A percentile compares a stretch with the other conserved stretches of the same genome.
Conservation (phyloP, 495 filamentous ascomycete genomes). For the Xylaria cubensis region DNA sequence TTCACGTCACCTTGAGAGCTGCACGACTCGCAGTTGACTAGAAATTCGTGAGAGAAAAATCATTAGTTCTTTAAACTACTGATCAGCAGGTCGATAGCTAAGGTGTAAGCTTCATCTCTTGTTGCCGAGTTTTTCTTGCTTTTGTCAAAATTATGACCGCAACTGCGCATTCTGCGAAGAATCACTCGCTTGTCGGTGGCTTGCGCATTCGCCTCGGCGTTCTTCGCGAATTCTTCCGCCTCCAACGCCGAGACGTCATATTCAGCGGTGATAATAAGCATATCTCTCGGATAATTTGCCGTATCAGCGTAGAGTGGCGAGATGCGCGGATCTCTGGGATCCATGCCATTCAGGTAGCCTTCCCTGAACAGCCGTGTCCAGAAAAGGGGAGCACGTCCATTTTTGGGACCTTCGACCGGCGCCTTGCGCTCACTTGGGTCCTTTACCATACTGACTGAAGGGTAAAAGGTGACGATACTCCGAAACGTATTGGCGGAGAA, state of each 20-base stretch:
- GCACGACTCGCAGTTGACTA: not conserved
- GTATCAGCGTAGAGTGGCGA: slow-evolving; percentile 51
- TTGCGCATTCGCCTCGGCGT: slow-evolving; percentile 28
- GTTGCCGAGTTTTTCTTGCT: not conserved
- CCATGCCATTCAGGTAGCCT: slow-evolving; percentile 39
- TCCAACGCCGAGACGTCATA: slow-evolving; percentile 51
- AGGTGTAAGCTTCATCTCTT: slow-evolving; percentile 5
- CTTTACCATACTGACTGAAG: slow-evolving; percentile 44
- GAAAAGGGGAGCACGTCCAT: slow-evolving; percentile 16
- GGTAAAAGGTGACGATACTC: slow-evolving; percentile 52
- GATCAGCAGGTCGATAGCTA: not conserved
- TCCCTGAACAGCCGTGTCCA: slow-evolving; percentile 32
- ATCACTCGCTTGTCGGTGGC: slow-evolving; percentile 46
- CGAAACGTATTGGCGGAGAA: slow-evolving; percentile 51
- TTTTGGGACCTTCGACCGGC: slow-evolving; percentile 24
- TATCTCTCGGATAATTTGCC: slow-evolving; percentile 47
- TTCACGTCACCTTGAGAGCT: not conserved
- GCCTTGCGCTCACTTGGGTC: slow-evolving; percentile 34
- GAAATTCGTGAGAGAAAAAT: not conserved
- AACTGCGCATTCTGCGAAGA: slow-evolving; percentile 47
- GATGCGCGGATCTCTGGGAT: slow-evolving; percentile 54
- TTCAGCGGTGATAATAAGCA: slow-evolving; percentile 54
- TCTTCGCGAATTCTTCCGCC: slow-evolving; percentile 49
- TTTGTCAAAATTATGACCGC: slow-evolving; percentile 45
- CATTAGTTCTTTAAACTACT: not conserved